A percentile compares a stretch with the other conserved stretches of the same genome.
phyloP scores from a whole-genome alignment of 331 rosid genomes.

The Malus hybrid region DNA sequence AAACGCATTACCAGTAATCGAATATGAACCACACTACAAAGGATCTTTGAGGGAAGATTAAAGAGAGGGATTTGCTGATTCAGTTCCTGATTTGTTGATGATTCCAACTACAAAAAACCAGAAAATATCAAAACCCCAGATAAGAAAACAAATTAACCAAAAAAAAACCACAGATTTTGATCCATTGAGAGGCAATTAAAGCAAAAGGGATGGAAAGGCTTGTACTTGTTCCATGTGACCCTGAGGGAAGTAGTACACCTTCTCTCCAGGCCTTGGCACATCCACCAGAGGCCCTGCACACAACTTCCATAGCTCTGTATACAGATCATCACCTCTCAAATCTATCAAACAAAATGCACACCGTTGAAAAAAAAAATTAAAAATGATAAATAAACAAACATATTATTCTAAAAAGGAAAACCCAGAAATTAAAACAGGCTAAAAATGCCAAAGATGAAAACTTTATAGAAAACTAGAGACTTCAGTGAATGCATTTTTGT shows the following conservation, averaged over 20 bases:
- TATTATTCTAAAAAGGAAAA: constrained; percentile 6
- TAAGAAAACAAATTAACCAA: constrained; percentile 7
- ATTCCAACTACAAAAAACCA: constrained; percentile 55
- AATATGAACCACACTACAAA: constrained; percentile 55
- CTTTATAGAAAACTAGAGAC: neutral
- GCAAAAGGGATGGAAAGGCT: constrained; percentile 3
- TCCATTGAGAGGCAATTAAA: constrained; percentile 9
- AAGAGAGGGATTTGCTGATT: constrained; percentile 63
- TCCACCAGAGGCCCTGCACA: constrained; percentile 92
- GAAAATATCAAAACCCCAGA: neutral
- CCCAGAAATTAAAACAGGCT: constrained; percentile 4
- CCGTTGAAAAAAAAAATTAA: neutral
- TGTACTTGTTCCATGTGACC: constrained; percentile 92
- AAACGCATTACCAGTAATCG: constrained; percentile 51
- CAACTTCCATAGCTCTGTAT: constrained; percentile 61
- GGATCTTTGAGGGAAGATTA: constrained; percentile 66
- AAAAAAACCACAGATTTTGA: constrained; percentile 5
- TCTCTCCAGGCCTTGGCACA: constrained; percentile 53
- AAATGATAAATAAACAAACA: neutral
- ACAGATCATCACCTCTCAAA: constrained; percentile 34
- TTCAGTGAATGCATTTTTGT: neutral
- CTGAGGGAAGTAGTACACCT: constrained; percentile 82
- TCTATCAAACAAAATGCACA: constrained; percentile 22
- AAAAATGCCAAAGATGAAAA: neutral
- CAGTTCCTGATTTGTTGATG: constrained; percentile 64